These are phyloP conservation scores for Anthracocystis panici-leucophaei DNA, from an alignment of 1,284 basidiomycete species.

Conservation along the genomic window DNA sequence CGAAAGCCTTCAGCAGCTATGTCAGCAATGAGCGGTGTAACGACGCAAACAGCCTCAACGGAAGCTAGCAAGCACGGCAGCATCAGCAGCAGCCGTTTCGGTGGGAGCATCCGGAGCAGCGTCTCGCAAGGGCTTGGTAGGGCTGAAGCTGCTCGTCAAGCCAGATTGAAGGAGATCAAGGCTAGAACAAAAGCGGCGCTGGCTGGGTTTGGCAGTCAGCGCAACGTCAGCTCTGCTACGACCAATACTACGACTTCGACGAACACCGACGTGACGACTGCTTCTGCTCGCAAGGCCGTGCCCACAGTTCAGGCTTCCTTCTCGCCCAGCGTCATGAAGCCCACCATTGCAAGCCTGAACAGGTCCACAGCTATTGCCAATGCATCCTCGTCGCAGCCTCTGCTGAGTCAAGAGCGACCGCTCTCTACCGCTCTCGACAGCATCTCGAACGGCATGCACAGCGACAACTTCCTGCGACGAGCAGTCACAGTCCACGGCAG, in stretches of 20 bases:
- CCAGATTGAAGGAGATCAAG: conserved; percentile 44
- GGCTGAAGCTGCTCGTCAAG: conserved; percentile 41
- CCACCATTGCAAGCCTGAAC: conserved; percentile 34
- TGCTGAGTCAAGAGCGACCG: conserved; percentile 8
- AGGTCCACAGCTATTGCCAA: conserved; percentile 6
- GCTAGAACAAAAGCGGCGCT: conserved; percentile 37
- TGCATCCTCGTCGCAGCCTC: conserved; percentile 24
- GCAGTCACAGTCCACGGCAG: conserved; percentile 35
- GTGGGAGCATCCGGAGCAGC: conserved; percentile 35
- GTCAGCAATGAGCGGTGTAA: conserved; percentile 4
- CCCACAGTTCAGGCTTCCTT: conserved; percentile 16
- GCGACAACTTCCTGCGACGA: conserved; percentile 15
- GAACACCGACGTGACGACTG: not conserved
- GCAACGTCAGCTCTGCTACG: conserved; percentile 20
- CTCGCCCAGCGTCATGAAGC: conserved; percentile 40
- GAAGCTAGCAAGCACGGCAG: conserved; percentile 18
- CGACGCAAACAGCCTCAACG: not conserved
- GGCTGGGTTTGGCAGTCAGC: conserved; percentile 30
- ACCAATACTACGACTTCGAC: not conserved
- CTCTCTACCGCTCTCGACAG: not conserved
- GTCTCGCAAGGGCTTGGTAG: conserved; percentile 37
- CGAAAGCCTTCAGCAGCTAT: conserved; percentile 24
- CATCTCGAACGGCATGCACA: not conserved
- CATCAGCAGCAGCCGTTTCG: conserved; percentile 27
- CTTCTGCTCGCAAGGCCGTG: conserved; percentile 4